Conservation (phyloP, 805 yeast species). For the Lachancea quebecensis region DNA sequence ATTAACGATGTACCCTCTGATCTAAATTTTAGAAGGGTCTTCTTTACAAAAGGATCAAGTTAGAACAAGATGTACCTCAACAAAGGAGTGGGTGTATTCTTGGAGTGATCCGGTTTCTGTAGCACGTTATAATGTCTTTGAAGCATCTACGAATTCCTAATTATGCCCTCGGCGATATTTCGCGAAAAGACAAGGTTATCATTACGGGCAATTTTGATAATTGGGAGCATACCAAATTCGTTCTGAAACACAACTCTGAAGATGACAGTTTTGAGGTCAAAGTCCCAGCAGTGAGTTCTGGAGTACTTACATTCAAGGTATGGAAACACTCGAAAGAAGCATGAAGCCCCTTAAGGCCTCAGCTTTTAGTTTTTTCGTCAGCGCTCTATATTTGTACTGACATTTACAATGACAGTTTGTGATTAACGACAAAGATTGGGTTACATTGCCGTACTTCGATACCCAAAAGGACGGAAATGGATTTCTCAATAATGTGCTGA, state of each 20-base stretch:
- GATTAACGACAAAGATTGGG: constrained; percentile 23
- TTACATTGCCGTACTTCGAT: constrained; percentile 22
- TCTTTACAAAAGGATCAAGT: not conserved
- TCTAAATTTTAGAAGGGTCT: not conserved
- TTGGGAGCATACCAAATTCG: constrained; percentile 20
- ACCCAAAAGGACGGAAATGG: constrained; percentile 20
- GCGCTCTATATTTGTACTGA: constrained; percentile 3
- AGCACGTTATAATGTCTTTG: not conserved
- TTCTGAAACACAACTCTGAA: constrained; percentile 10
- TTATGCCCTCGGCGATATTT: constrained; percentile 5
- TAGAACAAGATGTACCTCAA: not conserved
- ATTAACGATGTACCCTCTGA: too few species aligned
- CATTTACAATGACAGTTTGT: constrained; percentile 13
- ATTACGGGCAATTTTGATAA: constrained; percentile 28
- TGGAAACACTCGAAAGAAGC: not conserved
- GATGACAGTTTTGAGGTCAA: constrained; percentile 13
- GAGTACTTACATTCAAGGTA: constrained; percentile 6
- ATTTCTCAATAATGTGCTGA: constrained; percentile 18
- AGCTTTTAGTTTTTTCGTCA: not conserved
- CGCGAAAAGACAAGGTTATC: constrained; percentile 15
- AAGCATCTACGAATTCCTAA: constrained; percentile 4
- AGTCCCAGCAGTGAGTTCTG: constrained; percentile 1
- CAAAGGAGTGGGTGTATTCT: not conserved
- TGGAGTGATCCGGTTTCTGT: not conserved
- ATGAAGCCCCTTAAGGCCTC: not conserved